These are phyloP conservation scores for Colletotrichum sp. DNA, from an alignment of 2,329 filamentous ascomycete species.

Conservation along the genomic window DNA sequence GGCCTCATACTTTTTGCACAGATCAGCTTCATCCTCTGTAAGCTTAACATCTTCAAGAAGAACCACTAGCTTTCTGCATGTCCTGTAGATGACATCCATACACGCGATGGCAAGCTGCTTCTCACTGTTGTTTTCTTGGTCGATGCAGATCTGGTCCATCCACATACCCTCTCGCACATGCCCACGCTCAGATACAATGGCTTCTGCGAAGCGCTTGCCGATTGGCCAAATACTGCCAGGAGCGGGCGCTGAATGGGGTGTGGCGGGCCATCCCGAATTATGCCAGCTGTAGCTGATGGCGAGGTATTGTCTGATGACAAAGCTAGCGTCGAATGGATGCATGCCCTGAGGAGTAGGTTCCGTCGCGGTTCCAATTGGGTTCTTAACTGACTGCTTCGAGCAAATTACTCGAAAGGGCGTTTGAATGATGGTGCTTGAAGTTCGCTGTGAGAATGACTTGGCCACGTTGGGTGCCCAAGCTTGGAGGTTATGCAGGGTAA, in stretches of 20 bases:
- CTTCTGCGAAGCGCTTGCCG: neutral
- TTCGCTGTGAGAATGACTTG: neutral
- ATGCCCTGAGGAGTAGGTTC: neutral
- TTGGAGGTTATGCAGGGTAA: neutral
- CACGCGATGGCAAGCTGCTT: slow-evolving; percentile 4
- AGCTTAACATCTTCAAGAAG: slow-evolving; percentile 6
- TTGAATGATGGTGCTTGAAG: neutral
- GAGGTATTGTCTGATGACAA: neutral
- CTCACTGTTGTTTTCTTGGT: slow-evolving; percentile 40
- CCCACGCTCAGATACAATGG: neutral
- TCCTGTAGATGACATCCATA: slow-evolving; percentile 5
- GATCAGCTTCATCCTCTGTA: neutral
- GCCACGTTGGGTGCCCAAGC: neutral
- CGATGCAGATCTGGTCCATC: slow-evolving; percentile 46
- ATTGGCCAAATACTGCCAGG: neutral
- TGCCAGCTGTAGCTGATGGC: slow-evolving; percentile 12
- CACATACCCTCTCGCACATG: slow-evolving; percentile 24
- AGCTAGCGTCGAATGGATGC: neutral
- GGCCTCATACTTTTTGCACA: neutral
- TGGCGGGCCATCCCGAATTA: neutral
- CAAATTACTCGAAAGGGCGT: slow-evolving; percentile 1
- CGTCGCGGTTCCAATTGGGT: neutral
- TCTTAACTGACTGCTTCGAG: neutral
- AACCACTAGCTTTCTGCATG: neutral
- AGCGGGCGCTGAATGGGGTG: neutral